Conservation (phyloP, 768 basidiomycete genomes). For the Russula ochroleuca region DNA sequence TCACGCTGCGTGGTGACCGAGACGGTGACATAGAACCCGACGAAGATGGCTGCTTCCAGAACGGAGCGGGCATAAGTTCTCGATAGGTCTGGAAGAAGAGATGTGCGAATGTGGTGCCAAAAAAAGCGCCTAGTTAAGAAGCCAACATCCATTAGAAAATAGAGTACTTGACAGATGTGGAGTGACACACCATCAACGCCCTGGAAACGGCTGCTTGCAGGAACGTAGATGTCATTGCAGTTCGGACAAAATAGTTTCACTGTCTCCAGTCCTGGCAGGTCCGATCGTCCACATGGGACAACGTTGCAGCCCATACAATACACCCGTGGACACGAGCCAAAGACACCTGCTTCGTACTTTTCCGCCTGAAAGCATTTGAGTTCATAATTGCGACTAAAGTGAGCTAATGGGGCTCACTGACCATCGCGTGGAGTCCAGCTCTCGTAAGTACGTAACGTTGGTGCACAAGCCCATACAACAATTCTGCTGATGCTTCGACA, state of each 20-base stretch:
- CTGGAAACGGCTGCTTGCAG: slow-evolving; percentile 92
- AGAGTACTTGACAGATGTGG: slow-evolving; percentile 1
- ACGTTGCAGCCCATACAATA: slow-evolving; percentile 87
- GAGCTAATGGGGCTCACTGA: slow-evolving; percentile 35
- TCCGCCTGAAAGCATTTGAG: slow-evolving; percentile 59
- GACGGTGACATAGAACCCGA: slow-evolving; percentile 50
- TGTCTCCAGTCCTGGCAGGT: slow-evolving; percentile 93
- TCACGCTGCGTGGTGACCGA: slow-evolving; percentile 48
- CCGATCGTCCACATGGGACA: slow-evolving; percentile 92
- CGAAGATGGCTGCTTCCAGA: slow-evolving; percentile 67
- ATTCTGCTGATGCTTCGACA: slow-evolving; percentile 94
- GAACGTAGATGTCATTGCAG: slow-evolving; percentile 95
- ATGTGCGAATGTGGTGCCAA: slow-evolving; percentile 98
- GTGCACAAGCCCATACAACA: slow-evolving; percentile 96
- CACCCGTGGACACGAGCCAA: slow-evolving; percentile 93
- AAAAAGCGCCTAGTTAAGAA: slow-evolving; percentile 77
- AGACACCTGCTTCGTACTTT: slow-evolving; percentile 89
- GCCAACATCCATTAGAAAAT: background rate
- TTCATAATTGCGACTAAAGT: slow-evolving; percentile 22
- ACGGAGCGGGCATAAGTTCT: slow-evolving; percentile 90
- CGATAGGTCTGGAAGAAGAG: slow-evolving; percentile 98
- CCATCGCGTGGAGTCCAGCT: slow-evolving; percentile 92
- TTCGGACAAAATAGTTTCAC: slow-evolving; percentile 98
- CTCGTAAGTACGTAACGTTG: slow-evolving; percentile 96
- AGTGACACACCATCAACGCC: slow-evolving; percentile 81